phyloP scores from a whole-genome alignment of 208 protist genomes.

The Leptomonas pyrrhocoris region DNA sequence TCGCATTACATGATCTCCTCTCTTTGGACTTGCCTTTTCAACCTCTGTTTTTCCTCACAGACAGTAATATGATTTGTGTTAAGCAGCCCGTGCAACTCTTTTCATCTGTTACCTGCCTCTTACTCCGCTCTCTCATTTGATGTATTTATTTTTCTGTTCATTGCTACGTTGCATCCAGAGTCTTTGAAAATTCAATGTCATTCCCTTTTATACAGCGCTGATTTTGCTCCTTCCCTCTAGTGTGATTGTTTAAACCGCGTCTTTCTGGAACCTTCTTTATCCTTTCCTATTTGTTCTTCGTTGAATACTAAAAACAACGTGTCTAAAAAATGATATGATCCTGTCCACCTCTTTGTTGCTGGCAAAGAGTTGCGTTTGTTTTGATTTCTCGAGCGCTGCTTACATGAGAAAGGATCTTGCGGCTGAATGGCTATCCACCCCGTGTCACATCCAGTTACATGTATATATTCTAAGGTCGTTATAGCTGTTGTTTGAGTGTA shows the following conservation, averaged over 20 bases:
- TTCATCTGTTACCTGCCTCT: no score
- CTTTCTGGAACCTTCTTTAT: background rate
- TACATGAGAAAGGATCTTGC: background rate
- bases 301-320: background rate
- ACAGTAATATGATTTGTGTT: background rate
- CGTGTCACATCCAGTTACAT: slow-evolving; percentile 1
- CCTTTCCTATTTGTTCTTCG: background rate
- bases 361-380: background rate
- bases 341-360: background rate
- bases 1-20: slow-evolving; percentile 28
- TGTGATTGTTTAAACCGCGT: background rate
- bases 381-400: background rate
- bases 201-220: background rate
- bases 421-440: background rate
- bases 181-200: slow-evolving; percentile 2
- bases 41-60: background rate
- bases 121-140: background rate
- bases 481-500: background rate
- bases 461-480: slow-evolving; percentile 9
- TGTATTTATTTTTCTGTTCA: background rate
- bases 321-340: background rate
- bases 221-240: background rate
- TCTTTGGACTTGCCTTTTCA: background rate
- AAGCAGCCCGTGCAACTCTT: no score
- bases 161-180: background rate